Percentiles rank a stretch among this genome's conserved stretches.
Conservation (phyloP, 2,329 filamentous ascomycete genomes). For the Colletotrichum zoysiae region DNA sequence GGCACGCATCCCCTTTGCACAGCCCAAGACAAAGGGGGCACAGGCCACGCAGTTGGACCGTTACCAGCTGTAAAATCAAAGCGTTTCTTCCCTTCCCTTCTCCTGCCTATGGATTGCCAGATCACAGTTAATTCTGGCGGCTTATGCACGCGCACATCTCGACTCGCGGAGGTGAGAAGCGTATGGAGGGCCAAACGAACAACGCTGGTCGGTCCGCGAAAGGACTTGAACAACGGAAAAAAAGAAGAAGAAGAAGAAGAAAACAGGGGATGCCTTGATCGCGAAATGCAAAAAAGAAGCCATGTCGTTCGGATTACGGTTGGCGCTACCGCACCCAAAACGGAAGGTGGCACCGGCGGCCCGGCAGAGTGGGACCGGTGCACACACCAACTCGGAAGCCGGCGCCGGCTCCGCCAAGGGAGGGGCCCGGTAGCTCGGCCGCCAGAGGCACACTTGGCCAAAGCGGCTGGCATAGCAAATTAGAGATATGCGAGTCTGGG, state of each 20-base stretch:
- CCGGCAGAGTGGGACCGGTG: neutral
- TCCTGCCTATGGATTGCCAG: too few relatives aligned
- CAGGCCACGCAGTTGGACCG: neutral
- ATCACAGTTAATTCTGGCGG: too few relatives aligned
- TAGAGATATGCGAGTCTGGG: neutral
- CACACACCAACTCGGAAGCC: slow-evolving; percentile 4
- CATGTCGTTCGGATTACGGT: slow-evolving; percentile 8
- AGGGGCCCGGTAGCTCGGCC: too few relatives aligned
- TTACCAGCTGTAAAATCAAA: neutral
- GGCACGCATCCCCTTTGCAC: neutral
- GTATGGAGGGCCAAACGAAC: too few relatives aligned
- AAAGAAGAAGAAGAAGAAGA: neutral
- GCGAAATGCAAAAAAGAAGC: neutral
- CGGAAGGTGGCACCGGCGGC: slow-evolving; percentile 14
- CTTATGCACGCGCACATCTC: too few relatives aligned
- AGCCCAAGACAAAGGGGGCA: neutral
- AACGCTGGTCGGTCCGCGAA: neutral
- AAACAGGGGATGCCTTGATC: neutral
- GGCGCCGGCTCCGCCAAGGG: neutral
- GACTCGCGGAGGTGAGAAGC: too few relatives aligned
- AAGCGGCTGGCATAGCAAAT: neutral
- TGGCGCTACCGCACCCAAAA: neutral
- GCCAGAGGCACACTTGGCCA: neutral
- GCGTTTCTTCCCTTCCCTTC: neutral
- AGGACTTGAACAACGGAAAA: neutral